Base-by-base conservation (phyloP, 371 early-diverging fungal species). In the Mucor ambiguus region DNA sequence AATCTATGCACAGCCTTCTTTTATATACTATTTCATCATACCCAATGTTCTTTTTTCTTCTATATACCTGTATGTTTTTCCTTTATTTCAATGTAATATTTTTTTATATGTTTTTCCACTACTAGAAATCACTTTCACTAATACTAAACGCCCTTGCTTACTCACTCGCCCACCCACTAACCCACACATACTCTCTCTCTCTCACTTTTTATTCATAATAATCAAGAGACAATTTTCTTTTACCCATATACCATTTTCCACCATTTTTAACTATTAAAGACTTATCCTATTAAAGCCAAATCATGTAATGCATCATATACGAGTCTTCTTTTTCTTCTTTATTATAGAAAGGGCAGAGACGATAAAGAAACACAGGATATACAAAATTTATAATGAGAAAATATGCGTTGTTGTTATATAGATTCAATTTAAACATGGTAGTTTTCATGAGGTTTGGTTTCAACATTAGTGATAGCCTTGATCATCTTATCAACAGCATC, bases 401-500 rank as follows among this genome's bases (percentile, higher is more conserved):
- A 57, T 32, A 32, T 46, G 33, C 33, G 57, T 6, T 32, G 32
- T 20, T 46, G 46, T 46, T 41, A 18, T 41, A 41, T 18, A 41
- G 2, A 20, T 46, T 9, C 20, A 24, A 12, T 55, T 75, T 74
- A 80, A 61, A 63, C 76, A 72, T 72, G 83, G 59, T 83, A 83
- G 68, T 89, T 90, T 48, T 63, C 64, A 71, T 90, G 91, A 59
- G 91, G 86, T 74, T 85, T 84, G 46, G 93, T 90, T 66, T 92
- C 78, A 46, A 92, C 94, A n/a, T 78, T 84, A 29, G 85, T 77
- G 44, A 95, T 85, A 22, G 90, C 85, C n/a, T 83, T 85, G 30
- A 95, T 72, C 63, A 96, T 72, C 76, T 89, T 90, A 18, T 84
- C 81, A 58, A 93, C 76, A 28, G 94, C 96, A 49, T 72, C 73